Base-by-base conservation (phyloP, 441 rosid species). In the Gossypium lobatum region DNA sequence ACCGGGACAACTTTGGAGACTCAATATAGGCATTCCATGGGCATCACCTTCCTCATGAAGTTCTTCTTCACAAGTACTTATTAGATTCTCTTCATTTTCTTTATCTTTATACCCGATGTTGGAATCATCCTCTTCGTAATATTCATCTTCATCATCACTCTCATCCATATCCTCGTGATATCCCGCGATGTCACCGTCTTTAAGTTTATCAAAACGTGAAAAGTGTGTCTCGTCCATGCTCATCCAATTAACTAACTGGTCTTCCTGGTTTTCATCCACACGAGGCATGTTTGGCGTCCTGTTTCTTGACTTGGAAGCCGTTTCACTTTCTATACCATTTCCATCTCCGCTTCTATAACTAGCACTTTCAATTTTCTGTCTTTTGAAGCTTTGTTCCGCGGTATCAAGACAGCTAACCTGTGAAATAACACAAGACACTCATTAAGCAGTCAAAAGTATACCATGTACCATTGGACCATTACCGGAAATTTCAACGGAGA, bases 191-290 rank as follows among this genome's bases (percentile, higher is more conserved):
- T 80, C 81, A 20, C 71, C 45, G 14, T 79, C 76, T 73, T 85
- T 81, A 16, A 37, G 13, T 25, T 75, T 78, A 68, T 78, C 84
- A 65, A 16, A 46, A 70, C 70, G 75, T 75, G 53, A 71, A 76
- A 80, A 63, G 55, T 63, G 77, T 17, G 78, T 71, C 9, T 82
- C 85, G 59, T 84, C 82, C 79, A 70, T 72, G 80, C 79, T 78
- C 82, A 81, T 84, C 86, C 83, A 81, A 75, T 74, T 80, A 64
- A 87, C 86, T 63, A 85, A 57, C 23, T 14, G 67, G 68, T 67
- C 79, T 63, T 76, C 72, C 2, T 23, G 52, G 59, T 68, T 75
- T 60, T 64, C 64, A 59, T 70, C 77, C 25, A 50, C 73, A 0
- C 55, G 23, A 50, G 28, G 70, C 46, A 26, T 23, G 64, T 57